phyloP scores from a whole-genome alignment of 2,329 filamentous ascomycete genomes.

The Aureobasidium sp. region DNA sequence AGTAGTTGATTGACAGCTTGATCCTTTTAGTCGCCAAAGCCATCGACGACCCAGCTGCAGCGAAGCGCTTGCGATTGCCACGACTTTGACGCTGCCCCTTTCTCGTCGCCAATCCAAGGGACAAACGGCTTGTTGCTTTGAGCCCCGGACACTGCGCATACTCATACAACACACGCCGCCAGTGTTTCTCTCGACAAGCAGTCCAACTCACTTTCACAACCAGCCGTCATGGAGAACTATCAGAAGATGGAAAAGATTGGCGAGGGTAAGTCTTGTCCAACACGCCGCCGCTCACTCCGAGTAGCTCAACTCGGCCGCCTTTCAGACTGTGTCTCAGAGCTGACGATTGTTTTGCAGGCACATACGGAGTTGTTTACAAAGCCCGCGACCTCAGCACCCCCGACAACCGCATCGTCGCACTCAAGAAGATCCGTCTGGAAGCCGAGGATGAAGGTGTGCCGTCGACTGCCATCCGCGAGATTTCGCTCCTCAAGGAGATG shows the following conservation, averaged over 20 bases:
- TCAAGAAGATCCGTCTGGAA: slow-evolving; percentile 94
- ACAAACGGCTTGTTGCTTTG: background rate
- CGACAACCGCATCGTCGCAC: slow-evolving; percentile 71
- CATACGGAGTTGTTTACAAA: slow-evolving; percentile 94
- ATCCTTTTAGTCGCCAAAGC: background rate
- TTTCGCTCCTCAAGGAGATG: slow-evolving; percentile 91
- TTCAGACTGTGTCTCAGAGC: background rate
- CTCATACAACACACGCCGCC: background rate
- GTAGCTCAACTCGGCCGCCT: background rate
- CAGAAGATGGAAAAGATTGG: slow-evolving; percentile 95
- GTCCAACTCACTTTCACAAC: background rate
- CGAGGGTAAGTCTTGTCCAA: slow-evolving; percentile 57
- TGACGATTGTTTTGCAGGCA: slow-evolving; percentile 50
- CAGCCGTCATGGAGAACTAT: slow-evolving; percentile 73
- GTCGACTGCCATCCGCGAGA: slow-evolving; percentile 87
- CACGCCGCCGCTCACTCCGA: background rate
- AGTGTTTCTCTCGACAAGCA: background rate
- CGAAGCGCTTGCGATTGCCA: background rate
- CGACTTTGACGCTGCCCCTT: background rate
- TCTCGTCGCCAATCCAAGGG: background rate
- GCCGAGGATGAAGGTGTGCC: slow-evolving; percentile 92
- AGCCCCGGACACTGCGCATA: background rate
- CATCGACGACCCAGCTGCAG: background rate
- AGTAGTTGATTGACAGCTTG: background rate
- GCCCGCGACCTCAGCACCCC: slow-evolving; percentile 74